Conservation (phyloP, 306 rosid genomes). For the Quercus agrifolia region DNA sequence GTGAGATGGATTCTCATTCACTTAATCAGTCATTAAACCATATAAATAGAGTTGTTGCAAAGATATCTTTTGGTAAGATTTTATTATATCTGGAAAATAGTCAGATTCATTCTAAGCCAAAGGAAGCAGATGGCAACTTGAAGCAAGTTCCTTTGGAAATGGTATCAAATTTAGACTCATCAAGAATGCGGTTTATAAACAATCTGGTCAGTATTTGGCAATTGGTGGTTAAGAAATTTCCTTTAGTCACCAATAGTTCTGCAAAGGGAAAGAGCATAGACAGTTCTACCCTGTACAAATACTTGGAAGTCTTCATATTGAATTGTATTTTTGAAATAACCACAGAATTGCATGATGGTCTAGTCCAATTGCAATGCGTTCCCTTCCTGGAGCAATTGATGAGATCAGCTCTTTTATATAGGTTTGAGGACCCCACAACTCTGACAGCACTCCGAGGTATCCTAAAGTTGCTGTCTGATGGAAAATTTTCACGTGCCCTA, state of each 20-base stretch:
- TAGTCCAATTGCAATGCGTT: constrained; percentile 48
- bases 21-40: constrained; percentile 46
- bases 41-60: constrained; percentile 54
- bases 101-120: constrained; percentile 12
- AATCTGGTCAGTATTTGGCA: constrained; percentile 72
- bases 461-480: constrained; percentile 46
- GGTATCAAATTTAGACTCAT: constrained; percentile 33
- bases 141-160: constrained; percentile 32
- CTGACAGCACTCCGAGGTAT: constrained; percentile 53
- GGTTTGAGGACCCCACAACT: constrained; percentile 69
- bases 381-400: constrained; percentile 67
- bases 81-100: constrained; percentile 47
- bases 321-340: constrained; percentile 52
- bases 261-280: constrained; percentile 31
- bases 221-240: constrained; percentile 47
- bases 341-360: constrained; percentile 43
- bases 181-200: constrained; percentile 44
- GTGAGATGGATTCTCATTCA: constrained; percentile 40
- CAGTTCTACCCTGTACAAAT: constrained; percentile 43
- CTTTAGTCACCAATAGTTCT: constrained; percentile 41
- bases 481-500: constrained; percentile 48
- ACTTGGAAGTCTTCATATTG: constrained; percentile 60
- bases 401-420: constrained; percentile 62
- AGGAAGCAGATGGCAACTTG: constrained; percentile 31
- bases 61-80: constrained; percentile 60